These are phyloP conservation scores for Termitomyces sp. DNA, from an alignment of 768 basidiomycete species.

Conservation along the genomic window DNA sequence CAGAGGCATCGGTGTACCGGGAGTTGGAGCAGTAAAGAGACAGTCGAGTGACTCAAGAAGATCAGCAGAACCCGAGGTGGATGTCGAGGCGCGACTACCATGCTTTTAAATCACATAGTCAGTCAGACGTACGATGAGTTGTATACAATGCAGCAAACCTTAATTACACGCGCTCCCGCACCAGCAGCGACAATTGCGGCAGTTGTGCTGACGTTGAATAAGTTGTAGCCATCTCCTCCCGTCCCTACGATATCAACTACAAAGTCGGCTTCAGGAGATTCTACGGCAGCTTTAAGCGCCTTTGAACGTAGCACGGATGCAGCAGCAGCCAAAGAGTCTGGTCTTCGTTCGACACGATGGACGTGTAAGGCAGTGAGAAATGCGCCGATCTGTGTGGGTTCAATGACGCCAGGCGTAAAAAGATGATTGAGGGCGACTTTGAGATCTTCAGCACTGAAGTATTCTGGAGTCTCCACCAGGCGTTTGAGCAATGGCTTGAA, in stretches of 20 bases:
- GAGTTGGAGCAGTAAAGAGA: constrained; percentile 59
- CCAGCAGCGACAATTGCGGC: constrained; percentile 94
- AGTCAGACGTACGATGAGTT: too few relatives aligned
- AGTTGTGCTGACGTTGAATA: constrained; percentile 95
- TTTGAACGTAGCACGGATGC: constrained; percentile 71
- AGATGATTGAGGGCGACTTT: constrained; percentile 68
- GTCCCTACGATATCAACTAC: constrained; percentile 82
- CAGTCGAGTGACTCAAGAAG: constrained; percentile 82
- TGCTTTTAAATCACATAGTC: too few relatives aligned
- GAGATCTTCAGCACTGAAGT: constrained; percentile 76
- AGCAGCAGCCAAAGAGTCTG: constrained; percentile 75
- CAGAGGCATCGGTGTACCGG: constrained; percentile 52
- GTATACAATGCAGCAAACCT: constrained; percentile 60
- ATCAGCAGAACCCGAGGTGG: constrained; percentile 93
- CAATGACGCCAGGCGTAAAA: constrained; percentile 57
- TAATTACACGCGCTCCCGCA: constrained; percentile 88
- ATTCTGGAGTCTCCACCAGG: constrained; percentile 75
- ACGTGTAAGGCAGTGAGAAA: constrained; percentile 86
- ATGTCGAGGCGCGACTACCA: constrained; percentile 87
- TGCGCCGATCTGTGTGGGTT: constrained; percentile 78
- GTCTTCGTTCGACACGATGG: constrained; percentile 67
- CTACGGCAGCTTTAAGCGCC: constrained; percentile 56
- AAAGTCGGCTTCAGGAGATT: constrained; percentile 60
- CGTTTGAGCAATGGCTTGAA: constrained; percentile 79
- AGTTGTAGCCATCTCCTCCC: constrained; percentile 92